A percentile compares a stretch with the other conserved stretches of the same genome.
These are phyloP conservation scores for Talaromyces sp. DNA, from an alignment of 2,329 filamentous ascomycete species.

Conservation along the genomic window DNA sequence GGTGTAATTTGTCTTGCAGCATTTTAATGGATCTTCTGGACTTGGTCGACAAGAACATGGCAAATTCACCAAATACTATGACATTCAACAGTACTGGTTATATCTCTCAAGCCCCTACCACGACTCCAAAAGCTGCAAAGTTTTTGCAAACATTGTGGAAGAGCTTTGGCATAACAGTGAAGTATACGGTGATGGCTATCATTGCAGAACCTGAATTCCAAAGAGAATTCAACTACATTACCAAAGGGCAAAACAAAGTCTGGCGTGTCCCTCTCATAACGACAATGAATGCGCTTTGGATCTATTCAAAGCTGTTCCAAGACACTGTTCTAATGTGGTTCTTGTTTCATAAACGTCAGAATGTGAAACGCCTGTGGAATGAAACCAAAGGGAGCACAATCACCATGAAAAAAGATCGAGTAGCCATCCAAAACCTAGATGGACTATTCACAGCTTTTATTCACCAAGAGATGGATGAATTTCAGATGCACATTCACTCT, in stretches of 20 bases:
- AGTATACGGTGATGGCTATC: slow-evolving; percentile 45
- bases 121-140: slow-evolving; percentile 22
- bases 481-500: slow-evolving; percentile 34
- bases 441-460: slow-evolving; percentile 47
- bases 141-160: slow-evolving; percentile 40
- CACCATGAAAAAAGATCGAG: slow-evolving; percentile 40
- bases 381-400: slow-evolving; percentile 46
- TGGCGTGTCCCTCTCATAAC: slow-evolving; percentile 34
- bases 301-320: slow-evolving; percentile 41
- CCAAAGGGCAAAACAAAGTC: slow-evolving; percentile 27
- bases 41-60: slow-evolving; percentile 21
- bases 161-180: slow-evolving; percentile 36
- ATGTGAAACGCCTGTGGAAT: slow-evolving; percentile 42
- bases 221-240: slow-evolving; percentile 43
- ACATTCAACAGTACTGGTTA: slow-evolving; percentile 12
- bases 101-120: slow-evolving; percentile 20
- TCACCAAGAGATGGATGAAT: slow-evolving; percentile 33
- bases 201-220: slow-evolving; percentile 50
- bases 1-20: slow-evolving; percentile 45
- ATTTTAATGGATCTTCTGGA: slow-evolving; percentile 27
- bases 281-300: slow-evolving; percentile 44
- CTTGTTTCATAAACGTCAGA: slow-evolving; percentile 44
- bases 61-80: slow-evolving; percentile 16
- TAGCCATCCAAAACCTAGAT: slow-evolving; percentile 44
- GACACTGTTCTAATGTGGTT: slow-evolving; percentile 42